Percentiles rank a stretch among this genome's conserved stretches.
These are phyloP conservation scores for Exophiala viscosa DNA, from an alignment of 2,329 filamentous ascomycete species.

Conservation along the genomic window DNA sequence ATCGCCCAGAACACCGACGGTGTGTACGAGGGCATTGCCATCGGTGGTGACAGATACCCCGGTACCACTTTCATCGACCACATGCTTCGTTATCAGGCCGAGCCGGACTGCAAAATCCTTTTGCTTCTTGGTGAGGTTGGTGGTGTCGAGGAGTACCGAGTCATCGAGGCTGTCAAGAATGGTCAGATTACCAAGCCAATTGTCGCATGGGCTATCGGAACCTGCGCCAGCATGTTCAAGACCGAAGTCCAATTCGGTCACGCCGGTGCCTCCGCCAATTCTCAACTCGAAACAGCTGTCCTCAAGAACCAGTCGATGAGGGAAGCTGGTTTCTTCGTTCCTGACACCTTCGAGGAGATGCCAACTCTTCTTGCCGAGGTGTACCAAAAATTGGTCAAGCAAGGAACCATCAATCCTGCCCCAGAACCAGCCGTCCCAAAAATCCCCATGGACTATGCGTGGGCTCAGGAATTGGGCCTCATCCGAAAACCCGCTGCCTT, in stretches of 20 bases:
- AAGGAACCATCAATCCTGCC: slow-evolving; percentile 79
- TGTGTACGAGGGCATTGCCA: slow-evolving; percentile 98
- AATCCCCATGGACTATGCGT: slow-evolving; percentile 99
- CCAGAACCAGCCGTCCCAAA: slow-evolving; percentile 91
- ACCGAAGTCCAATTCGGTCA: slow-evolving; percentile 99
- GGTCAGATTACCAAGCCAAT: slow-evolving; percentile 97
- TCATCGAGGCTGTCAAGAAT: slow-evolving; percentile 95
- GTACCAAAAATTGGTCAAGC: slow-evolving; percentile 82
- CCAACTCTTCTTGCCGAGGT: slow-evolving; percentile 71
- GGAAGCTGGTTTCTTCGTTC: slow-evolving; percentile 90
- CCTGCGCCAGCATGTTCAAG: slow-evolving; percentile 99
- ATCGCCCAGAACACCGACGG: slow-evolving; percentile 93
- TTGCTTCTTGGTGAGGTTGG: slow-evolving; percentile 95
- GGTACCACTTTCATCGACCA: slow-evolving; percentile 99
- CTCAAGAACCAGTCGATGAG: slow-evolving; percentile 97
- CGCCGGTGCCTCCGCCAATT: slow-evolving; percentile 98
- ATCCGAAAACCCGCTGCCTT: slow-evolving; percentile 99
- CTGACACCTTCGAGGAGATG: slow-evolving; percentile 95
- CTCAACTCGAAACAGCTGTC: slow-evolving; percentile 93
- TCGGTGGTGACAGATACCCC: slow-evolving; percentile 97
- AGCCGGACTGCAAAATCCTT: slow-evolving; percentile 97
- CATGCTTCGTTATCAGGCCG: slow-evolving; percentile 90
- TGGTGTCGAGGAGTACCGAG: slow-evolving; percentile 99
- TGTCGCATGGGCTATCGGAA: slow-evolving; percentile 98
- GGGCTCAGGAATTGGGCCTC: slow-evolving; percentile 98